These are phyloP conservation scores for Kodamaea leandrae DNA, from an alignment of 805 yeast genomes.

Conservation along the genomic window DNA sequence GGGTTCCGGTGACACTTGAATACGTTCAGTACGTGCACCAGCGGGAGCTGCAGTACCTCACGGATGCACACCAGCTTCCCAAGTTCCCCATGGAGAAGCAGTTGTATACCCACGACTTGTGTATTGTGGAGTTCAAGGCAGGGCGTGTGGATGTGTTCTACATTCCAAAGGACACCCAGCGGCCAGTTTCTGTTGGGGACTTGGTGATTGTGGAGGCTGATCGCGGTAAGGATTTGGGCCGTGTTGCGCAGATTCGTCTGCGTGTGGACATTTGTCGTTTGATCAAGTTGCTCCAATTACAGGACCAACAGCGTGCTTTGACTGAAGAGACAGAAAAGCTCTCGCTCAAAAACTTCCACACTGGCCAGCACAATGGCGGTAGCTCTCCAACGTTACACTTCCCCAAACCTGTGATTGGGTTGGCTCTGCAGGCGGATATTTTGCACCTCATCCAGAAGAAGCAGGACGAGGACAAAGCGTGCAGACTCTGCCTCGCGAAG, in stretches of 20 bases:
- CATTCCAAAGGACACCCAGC: slow-evolving; percentile 36
- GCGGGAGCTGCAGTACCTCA: slow-evolving; percentile 29
- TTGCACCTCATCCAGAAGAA: slow-evolving; percentile 55
- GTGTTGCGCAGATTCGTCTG: slow-evolving; percentile 55
- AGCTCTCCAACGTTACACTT: slow-evolving; percentile 45
- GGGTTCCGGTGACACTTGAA: slow-evolving; percentile 35
- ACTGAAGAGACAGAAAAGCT: slow-evolving; percentile 27
- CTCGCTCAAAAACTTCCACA: slow-evolving; percentile 22
- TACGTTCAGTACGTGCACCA: slow-evolving; percentile 27
- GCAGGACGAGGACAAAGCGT: slow-evolving; percentile 69
- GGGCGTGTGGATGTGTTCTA: slow-evolving; percentile 78
- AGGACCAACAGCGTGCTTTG: slow-evolving; percentile 69
- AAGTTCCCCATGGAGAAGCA: slow-evolving; percentile 14
- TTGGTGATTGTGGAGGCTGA: slow-evolving; percentile 83
- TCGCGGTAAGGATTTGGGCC: slow-evolving; percentile 75
- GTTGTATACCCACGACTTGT: slow-evolving; percentile 40
- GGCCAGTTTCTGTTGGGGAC: slow-evolving; percentile 51
- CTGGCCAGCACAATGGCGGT: slow-evolving; percentile 12
- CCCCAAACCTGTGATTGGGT: slow-evolving; percentile 65
- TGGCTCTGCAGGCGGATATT: slow-evolving; percentile 62
- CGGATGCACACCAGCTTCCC: slow-evolving; percentile 34
- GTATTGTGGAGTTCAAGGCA: slow-evolving; percentile 72
- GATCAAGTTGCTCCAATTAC: slow-evolving; percentile 61
- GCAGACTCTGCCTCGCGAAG: slow-evolving; percentile 56
- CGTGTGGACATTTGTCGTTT: slow-evolving; percentile 65